These are phyloP conservation scores for Fulvia fulva DNA, from an alignment of 2,329 filamentous ascomycete genomes.

Conservation along the genomic window DNA sequence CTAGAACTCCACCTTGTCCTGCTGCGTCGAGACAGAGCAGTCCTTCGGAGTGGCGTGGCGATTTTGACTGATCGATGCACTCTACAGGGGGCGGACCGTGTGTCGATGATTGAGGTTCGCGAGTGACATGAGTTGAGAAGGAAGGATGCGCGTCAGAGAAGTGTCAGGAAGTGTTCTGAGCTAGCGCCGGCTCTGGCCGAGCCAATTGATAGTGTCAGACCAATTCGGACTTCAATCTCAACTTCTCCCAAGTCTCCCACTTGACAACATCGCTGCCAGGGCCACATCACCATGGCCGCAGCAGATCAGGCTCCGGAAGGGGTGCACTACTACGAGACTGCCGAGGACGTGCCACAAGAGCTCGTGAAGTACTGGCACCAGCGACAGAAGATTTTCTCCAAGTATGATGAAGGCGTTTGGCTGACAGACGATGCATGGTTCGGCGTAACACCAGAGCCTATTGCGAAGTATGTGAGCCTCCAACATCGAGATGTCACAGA, in stretches of 20 bases:
- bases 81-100: too few relatives aligned
- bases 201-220: too few relatives aligned
- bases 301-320: constrained; percentile 49
- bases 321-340: constrained; percentile 70
- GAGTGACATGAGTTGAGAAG: too few relatives aligned
- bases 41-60: too few relatives aligned
- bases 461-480: constrained; percentile 64
- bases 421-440: constrained; percentile 96
- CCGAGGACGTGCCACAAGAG: constrained; percentile 71
- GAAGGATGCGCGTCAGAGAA: too few relatives aligned
- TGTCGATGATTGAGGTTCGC: too few relatives aligned
- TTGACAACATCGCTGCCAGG: not conserved
- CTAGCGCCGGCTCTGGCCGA: too few relatives aligned
- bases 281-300: constrained; percentile 8
- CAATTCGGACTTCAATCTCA: not conserved
- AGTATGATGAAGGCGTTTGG: constrained; percentile 81
- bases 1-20: too few relatives aligned
- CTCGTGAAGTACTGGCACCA: constrained; percentile 93
- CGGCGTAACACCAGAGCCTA: constrained; percentile 88
- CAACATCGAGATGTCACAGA: not conserved
- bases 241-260: not conserved
- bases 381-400: constrained; percentile 79
- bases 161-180: too few relatives aligned
- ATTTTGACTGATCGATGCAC: too few relatives aligned
- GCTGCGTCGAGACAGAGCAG: too few relatives aligned